Conservation (phyloP, 2,329 filamentous ascomycete genomes). For the Monilinia fructicola region DNA sequence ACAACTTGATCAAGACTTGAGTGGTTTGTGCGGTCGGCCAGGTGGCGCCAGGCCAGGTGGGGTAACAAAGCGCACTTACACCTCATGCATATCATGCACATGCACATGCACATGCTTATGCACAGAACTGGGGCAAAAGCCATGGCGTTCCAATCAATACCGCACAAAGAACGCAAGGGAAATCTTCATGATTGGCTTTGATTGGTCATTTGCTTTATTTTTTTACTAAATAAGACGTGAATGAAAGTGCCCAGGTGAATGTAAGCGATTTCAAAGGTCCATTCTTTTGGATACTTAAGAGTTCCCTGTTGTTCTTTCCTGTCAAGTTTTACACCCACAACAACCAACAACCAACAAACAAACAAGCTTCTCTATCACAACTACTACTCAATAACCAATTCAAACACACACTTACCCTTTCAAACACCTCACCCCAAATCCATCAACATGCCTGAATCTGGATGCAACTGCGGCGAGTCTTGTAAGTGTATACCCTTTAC, state of each 20-base stretch:
- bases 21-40: no score
- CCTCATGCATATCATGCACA: no score
- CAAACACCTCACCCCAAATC: background rate
- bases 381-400: background rate
- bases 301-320: background rate
- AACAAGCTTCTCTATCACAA: background rate
- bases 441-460: conserved; percentile 11
- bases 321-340: background rate
- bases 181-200: no score
- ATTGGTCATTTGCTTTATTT: background rate
- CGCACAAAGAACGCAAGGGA: conserved; percentile 8
- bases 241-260: background rate
- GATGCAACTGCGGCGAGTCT: background rate
- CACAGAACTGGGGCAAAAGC: no score
- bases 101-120: no score
- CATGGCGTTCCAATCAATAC: background rate
- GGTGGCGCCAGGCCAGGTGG: no score
- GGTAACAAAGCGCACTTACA: no score
- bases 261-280: background rate
- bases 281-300: conserved; percentile 7
- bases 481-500: background rate
- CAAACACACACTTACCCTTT: background rate
- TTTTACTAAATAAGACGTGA: no score
- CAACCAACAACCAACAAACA: background rate
- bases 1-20: no score